These are phyloP conservation scores for Paraconiothyrium brasiliense DNA, from an alignment of 2,329 filamentous ascomycete genomes.

Conservation along the genomic window DNA sequence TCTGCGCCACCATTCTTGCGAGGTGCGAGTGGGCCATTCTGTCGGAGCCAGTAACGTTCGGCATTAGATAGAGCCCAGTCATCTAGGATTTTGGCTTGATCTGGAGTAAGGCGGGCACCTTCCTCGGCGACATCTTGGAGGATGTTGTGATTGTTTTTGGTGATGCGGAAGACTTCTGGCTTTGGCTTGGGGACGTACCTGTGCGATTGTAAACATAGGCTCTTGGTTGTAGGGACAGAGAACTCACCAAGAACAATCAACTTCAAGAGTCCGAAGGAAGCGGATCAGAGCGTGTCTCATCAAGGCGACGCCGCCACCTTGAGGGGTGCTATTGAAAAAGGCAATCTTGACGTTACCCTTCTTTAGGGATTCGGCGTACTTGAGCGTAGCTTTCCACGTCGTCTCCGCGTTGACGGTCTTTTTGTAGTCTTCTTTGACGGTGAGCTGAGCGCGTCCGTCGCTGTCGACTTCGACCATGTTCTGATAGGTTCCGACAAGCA, in stretches of 20 bases:
- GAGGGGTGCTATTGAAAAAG: constrained; percentile 82
- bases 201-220: constrained; percentile 15
- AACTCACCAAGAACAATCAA: constrained; percentile 77
- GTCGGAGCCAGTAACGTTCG: constrained; percentile 75
- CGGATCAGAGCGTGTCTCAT: constrained; percentile 83
- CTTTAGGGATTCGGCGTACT: constrained; percentile 71
- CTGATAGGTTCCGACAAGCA: constrained; percentile 68
- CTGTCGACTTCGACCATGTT: constrained; percentile 77
- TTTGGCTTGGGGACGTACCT: constrained; percentile 80
- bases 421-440: constrained; percentile 66
- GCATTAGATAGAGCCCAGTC: constrained; percentile 80
- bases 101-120: constrained; percentile 69
- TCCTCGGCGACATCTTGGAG: constrained; percentile 78
- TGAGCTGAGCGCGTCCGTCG: constrained; percentile 69
- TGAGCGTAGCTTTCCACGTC: constrained; percentile 73
- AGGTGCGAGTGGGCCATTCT: constrained; percentile 72
- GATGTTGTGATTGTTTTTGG: constrained; percentile 89
- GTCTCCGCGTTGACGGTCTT: constrained; percentile 64
- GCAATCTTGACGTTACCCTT: constrained; percentile 72
- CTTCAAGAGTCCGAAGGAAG: constrained; percentile 71
- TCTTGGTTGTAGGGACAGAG: not conserved
- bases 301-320: constrained; percentile 82
- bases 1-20: constrained; percentile 77
- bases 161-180: constrained; percentile 81
- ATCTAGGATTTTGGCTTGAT: constrained; percentile 70